phyloP scores from a whole-genome alignment of 345 rosid genomes.

The Corymbia maculata region DNA sequence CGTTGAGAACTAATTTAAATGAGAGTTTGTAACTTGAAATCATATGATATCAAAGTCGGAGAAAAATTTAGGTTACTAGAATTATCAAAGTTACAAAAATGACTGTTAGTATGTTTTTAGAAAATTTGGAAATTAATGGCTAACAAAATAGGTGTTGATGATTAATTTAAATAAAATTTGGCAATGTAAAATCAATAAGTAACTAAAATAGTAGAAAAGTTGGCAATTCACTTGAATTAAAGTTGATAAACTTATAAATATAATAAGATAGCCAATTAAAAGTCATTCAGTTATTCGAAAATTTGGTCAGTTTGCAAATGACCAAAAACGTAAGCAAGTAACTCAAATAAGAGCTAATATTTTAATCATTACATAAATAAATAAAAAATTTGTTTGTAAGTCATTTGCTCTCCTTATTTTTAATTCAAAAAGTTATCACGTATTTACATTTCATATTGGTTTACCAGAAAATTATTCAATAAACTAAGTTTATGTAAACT shows the following conservation, averaged over 20 bases:
- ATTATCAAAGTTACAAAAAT: background rate
- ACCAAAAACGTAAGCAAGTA: background rate
- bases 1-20: background rate
- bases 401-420: too few relatives aligned
- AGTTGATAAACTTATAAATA: background rate
- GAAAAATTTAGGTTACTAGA: background rate
- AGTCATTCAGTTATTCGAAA: too few relatives aligned
- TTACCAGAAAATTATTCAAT: too few relatives aligned
- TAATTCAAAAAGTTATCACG: too few relatives aligned
- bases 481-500: too few relatives aligned
- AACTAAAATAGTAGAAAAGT: background rate
- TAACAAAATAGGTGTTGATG: background rate
- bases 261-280: too few relatives aligned
- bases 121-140: background rate
- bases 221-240: background rate
- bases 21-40: background rate
- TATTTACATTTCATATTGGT: too few relatives aligned
- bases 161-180: too few relatives aligned
- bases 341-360: too few relatives aligned
- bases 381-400: background rate
- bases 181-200: too few relatives aligned
- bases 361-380: background rate
- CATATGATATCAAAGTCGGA: background rate
- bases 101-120: background rate
- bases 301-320: background rate